Evolutionary conservation across 305 asterid species (phyloP).

Genomic region (Solanum chacoense): DNA sequence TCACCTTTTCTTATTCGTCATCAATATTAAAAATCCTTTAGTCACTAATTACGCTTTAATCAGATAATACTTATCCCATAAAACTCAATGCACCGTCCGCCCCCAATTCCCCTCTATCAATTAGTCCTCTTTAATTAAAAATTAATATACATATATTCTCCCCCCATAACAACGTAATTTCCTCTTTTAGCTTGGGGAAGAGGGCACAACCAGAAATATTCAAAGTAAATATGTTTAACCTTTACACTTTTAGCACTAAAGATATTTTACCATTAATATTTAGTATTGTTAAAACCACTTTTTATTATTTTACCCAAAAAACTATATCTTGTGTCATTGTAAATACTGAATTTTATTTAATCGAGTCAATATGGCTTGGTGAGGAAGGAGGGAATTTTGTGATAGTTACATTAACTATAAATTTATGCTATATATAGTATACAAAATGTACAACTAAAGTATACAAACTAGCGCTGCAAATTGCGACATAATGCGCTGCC

Average conservation of each 20-base stretch:
- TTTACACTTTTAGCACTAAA: neutral
- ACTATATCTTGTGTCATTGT: neutral
- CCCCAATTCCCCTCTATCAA: neutral
- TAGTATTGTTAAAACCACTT: neutral
- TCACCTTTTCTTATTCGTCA: neutral
- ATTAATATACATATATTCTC: too few species aligned
- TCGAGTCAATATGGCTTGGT: neutral
- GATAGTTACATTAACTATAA: neutral
- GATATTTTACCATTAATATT: neutral
- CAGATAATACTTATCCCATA: neutral
- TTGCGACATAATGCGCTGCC: neutral
- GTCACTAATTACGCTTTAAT: neutral
- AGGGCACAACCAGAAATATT: neutral
- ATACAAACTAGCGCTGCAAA: neutral
- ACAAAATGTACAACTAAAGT: neutral
- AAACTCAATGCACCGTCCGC: neutral
- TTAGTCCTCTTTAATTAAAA: neutral
- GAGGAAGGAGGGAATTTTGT: neutral
- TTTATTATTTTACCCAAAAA: neutral
- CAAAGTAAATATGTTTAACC: neutral
- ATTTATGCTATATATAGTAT: neutral
- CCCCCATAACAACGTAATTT: neutral
- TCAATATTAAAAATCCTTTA: neutral
- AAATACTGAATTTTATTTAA: neutral
- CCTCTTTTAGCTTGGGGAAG: neutral